Base-by-base conservation (phyloP, 108 stramenopile species). In the Pseudonitzschia pungens region DNA sequence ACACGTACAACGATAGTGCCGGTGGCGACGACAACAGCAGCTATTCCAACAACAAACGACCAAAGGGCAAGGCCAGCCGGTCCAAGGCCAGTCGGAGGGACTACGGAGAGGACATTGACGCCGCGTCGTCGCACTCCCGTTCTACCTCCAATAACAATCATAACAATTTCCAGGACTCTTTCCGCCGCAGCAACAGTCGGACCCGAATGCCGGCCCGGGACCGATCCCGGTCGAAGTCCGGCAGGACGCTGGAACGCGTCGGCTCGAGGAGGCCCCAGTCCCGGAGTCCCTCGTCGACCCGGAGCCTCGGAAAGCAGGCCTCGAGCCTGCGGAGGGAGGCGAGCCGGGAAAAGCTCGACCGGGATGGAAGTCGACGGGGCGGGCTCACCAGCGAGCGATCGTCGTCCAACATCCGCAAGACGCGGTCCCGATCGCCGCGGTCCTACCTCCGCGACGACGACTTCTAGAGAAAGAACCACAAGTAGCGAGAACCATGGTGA, bases 61-160 rank as follows among this genome's bases (percentile, higher is more conserved):
- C n/a, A 11, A 55, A 55, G 45, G 45, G 45, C 14, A 22, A 51
- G 50, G 50, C 20, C 54, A 55, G 54, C 54, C 54, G 54, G 2
- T 55, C 54, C 24, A 55, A 55, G 54, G 54, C 54, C 54, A 55
- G 54, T 20, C 12, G 12, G 54, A 26, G 24, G 26, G 54, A 55
- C n/a, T 12, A 55, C 24, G 22, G 2, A 11, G 24, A 24, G 0
- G 54, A 24, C 24, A 55, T n/a, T n/a, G n/a, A 55, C 24, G 9
- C 36, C 4, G 36, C 6, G 36, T 2, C 6, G 6, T 36, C 36
- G 36, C 4, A 36, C n/a, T n/a, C n/a, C n/a, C n/a, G n/a, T n/a
- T n/a, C n/a, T n/a, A n/a, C n/a, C n/a, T n/a, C n/a, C n/a, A n/a
- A n/a, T n/a, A n/a, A n/a, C n/a, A n/a, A n/a, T n/a, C n/a, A n/a